phyloP scores from a whole-genome alignment of 2,329 filamentous ascomycete genomes.

The Teratosphaeria nubilosa region DNA sequence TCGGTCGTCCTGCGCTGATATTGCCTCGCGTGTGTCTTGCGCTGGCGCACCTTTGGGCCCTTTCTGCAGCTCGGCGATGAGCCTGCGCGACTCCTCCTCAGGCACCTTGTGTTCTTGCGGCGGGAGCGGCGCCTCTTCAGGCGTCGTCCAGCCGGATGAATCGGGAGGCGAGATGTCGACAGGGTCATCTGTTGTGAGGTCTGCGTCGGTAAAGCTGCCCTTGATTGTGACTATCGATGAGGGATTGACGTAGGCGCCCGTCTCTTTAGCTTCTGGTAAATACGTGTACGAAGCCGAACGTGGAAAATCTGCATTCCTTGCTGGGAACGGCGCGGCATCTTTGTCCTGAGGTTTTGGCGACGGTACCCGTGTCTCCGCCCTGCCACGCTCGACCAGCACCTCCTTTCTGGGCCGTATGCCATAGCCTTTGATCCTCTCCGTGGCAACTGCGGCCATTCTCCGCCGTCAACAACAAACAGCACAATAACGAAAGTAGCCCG shows the following conservation, averaged over 20 bases:
- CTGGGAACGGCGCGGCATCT: slow-evolving; percentile 5
- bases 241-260: slow-evolving; percentile 16
- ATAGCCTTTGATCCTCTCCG: slow-evolving; percentile 11
- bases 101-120: slow-evolving; percentile 17
- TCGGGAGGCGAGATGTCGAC: slow-evolving; percentile 27
- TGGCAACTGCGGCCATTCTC: slow-evolving; percentile 13
- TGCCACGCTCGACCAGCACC: slow-evolving; percentile 5
- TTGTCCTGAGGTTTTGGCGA: slow-evolving; percentile 5
- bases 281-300: slow-evolving; percentile 51
- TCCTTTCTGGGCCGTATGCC: slow-evolving; percentile 1
- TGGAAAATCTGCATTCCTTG: slow-evolving; percentile 28
- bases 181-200: slow-evolving; percentile 29
- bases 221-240: slow-evolving; percentile 30
- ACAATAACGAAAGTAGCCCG: not conserved
- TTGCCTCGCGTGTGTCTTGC: slow-evolving; percentile 4
- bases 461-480: not conserved
- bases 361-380: slow-evolving; percentile 1
- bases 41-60: slow-evolving; percentile 17
- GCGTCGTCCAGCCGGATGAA: slow-evolving; percentile 36
- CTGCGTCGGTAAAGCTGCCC: slow-evolving; percentile 41
- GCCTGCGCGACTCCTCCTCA: slow-evolving; percentile 20
- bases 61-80: slow-evolving; percentile 23
- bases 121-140: slow-evolving; percentile 25
- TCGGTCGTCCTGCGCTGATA: slow-evolving; percentile 10
- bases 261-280: slow-evolving; percentile 33